Base-by-base conservation (phyloP, 257 asterid genomes). In the Agastache rugosa region DNA sequence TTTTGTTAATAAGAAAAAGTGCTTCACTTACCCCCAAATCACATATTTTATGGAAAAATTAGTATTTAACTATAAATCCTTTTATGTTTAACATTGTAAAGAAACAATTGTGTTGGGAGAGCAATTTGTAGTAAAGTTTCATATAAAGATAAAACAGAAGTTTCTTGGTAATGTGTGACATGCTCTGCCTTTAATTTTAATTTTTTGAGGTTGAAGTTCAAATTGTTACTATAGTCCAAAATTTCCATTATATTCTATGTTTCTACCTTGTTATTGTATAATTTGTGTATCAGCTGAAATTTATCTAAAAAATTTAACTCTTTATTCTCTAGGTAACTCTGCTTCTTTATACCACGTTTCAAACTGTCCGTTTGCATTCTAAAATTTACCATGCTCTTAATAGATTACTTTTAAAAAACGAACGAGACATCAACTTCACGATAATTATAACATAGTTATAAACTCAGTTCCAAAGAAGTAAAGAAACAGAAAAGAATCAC, bases 1-100 rank as follows among this genome's bases (percentile, higher is more conserved):
- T n/a, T 90, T 89, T 90, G 96, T 77, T 79, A 75, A 82, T 83
- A 81, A 75, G 68, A 85, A 77, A 81, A 81, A 73, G 55, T 14
- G 19, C 66, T 79, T 77, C 85, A 83, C 88, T 81, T 71, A 50
- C 84, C 81, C 88, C 89, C 79, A 82, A 71, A 75, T 63, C 22
- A 56, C 76, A 74, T 73, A 60, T 39, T 51, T 75, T 71, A 81
- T 55, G 72, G 53, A 62, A 74, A 65, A 67, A 50, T 44, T 44
- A 63, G 72, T 44, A 63, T 75, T 63, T 53, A 41, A 70, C 65
- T 53, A 55, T 54, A n/a, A n/a, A 55, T 54, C 77, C 77, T 60
- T 72, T 39, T 27, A 60, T 74, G 82, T 83, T 80, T 78, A 89
- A 85, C 90, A 86, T 77, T 77, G 77, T 79, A 48, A 69, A 77